These are phyloP conservation scores for Phyllosticta citribraziliensis DNA, from an alignment of 2,329 filamentous ascomycete species.

Conservation along the genomic window DNA sequence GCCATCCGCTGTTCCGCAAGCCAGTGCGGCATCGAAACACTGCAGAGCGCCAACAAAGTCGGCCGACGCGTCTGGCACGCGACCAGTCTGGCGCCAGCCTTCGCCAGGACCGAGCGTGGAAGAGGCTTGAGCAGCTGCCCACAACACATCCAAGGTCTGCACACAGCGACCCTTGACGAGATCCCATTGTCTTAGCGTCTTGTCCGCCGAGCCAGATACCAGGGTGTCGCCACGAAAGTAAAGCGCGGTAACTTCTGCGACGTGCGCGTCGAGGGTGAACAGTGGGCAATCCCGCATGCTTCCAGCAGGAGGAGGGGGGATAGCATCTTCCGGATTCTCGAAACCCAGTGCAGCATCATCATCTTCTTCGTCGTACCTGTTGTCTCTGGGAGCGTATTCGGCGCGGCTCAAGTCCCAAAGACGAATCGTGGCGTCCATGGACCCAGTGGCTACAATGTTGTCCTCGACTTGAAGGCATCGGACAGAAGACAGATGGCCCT, in stretches of 20 bases:
- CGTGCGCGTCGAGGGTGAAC: slow-evolving; percentile 80
- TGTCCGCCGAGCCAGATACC: slow-evolving; percentile 92
- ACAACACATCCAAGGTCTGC: slow-evolving; percentile 94
- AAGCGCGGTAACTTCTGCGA: slow-evolving; percentile 88
- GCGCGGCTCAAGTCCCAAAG: slow-evolving; percentile 91
- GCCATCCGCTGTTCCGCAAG: slow-evolving; percentile 92
- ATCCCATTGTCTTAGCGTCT: slow-evolving; percentile 96
- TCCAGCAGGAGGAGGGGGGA: slow-evolving; percentile 55
- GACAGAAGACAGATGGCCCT: slow-evolving; percentile 92
- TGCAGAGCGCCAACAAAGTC: slow-evolving; percentile 94
- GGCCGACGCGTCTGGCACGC: slow-evolving; percentile 56
- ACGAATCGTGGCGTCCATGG: slow-evolving; percentile 86
- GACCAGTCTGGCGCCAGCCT: slow-evolving; percentile 66
- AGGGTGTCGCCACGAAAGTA: slow-evolving; percentile 83
- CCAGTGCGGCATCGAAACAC: slow-evolving; percentile 90
- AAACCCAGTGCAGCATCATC: slow-evolving; percentile 55
- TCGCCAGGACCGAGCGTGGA: slow-evolving; percentile 51
- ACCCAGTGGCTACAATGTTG: slow-evolving; percentile 89
- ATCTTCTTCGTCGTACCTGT: slow-evolving; percentile 38
- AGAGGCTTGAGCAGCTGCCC: slow-evolving; percentile 87
- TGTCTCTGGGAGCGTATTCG: slow-evolving; percentile 63
- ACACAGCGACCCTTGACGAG: slow-evolving; percentile 94
- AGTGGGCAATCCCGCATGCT: slow-evolving; percentile 84
- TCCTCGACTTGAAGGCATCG: slow-evolving; percentile 88
- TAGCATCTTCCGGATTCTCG: slow-evolving; percentile 61